These are phyloP conservation scores for Ceratobasidium sp. DNA, from an alignment of 1,284 basidiomycete genomes.

Conservation along the genomic window DNA sequence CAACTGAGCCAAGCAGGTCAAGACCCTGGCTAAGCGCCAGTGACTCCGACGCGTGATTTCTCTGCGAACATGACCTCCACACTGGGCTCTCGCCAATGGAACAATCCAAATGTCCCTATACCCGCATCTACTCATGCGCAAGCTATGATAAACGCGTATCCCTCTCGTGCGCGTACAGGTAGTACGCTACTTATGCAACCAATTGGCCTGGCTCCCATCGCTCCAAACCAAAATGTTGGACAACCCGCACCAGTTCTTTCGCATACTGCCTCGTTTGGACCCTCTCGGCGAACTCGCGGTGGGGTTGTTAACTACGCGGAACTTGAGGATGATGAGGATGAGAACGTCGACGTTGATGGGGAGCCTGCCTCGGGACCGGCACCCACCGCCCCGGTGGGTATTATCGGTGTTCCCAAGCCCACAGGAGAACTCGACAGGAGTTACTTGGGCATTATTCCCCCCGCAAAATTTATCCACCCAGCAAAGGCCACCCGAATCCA, in stretches of 20 bases:
- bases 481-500: constrained; percentile 70
- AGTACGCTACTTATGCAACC: constrained; percentile 93
- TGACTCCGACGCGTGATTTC: constrained; percentile 35
- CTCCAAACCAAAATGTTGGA: constrained; percentile 48
- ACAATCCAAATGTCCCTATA: constrained; percentile 13
- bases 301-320: constrained; percentile 90
- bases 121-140: constrained; percentile 62
- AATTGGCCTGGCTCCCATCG: constrained; percentile 62
- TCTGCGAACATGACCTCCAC: constrained; percentile 28
- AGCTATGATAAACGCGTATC: constrained; percentile 86
- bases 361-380: constrained; percentile 37
- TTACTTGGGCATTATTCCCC: constrained; percentile 89
- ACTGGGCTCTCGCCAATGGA: constrained; percentile 30
- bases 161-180: constrained; percentile 93
- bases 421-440: constrained; percentile 82
- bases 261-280: constrained; percentile 41
- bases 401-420: constrained; percentile 54
- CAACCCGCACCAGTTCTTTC: constrained; percentile 33
- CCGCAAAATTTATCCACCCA: constrained; percentile 80
- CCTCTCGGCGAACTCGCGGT: constrained; percentile 64
- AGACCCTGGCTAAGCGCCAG: constrained; percentile 35
- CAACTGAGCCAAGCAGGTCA: constrained; percentile 17
- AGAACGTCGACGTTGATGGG: constrained; percentile 46
- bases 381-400: constrained; percentile 50
- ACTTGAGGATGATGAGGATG: constrained; percentile 63